Conservation (phyloP, 2,329 filamentous ascomycete species). For the Stylonectria norvegica region DNA sequence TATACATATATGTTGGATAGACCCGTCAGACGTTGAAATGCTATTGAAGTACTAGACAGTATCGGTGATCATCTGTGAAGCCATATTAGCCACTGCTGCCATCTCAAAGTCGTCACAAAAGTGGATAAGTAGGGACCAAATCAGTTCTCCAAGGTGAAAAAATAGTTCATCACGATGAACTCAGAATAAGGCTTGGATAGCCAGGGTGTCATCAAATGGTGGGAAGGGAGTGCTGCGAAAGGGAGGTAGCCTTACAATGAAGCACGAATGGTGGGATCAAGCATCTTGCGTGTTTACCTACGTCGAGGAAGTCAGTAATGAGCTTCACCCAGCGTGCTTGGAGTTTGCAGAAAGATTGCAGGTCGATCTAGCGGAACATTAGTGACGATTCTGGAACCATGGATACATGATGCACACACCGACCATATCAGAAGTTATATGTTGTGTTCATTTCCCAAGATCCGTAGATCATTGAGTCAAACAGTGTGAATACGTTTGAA, state of each 20-base stretch:
- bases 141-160: conserved; percentile 64
- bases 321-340: conserved; percentile 1
- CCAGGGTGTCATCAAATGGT: conserved; percentile 49
- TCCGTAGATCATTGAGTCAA: conserved; percentile 45
- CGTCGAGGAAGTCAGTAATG: conserved; percentile 14
- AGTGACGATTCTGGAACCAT: neutral
- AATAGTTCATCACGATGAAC: conserved; percentile 53
- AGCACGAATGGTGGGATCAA: neutral
- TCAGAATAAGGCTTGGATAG: conserved; percentile 51
- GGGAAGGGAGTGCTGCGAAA: conserved; percentile 3
- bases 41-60: no score
- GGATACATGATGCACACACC: conserved; percentile 29
- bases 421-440: conserved; percentile 53
- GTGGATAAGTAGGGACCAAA: conserved; percentile 18
- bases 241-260: neutral
- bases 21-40: no score
- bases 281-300: conserved; percentile 8
- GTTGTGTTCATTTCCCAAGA: conserved; percentile 51
- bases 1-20: neutral
- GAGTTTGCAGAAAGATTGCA: neutral
- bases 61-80: conserved; percentile 2
- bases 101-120: neutral
- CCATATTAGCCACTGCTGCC: conserved; percentile 3
- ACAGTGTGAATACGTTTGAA: conserved; percentile 57
- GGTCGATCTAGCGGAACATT: conserved; percentile 10